These are phyloP conservation scores for Yamadazyma songkhlaensis DNA, from an alignment of 1,139 yeast genomes.

Conservation along the genomic window DNA sequence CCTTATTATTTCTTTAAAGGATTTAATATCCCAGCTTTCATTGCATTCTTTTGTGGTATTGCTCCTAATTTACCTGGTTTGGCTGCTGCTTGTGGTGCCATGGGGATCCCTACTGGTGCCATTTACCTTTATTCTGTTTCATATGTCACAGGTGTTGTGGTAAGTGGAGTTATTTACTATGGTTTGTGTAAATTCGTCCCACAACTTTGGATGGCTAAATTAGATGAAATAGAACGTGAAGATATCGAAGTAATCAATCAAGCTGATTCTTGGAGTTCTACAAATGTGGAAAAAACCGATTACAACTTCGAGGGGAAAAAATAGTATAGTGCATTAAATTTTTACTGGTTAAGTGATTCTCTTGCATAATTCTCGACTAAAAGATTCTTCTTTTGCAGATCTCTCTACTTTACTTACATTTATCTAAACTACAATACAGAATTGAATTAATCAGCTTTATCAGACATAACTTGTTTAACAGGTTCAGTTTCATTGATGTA, in stretches of 20 bases:
- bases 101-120: conserved; percentile 10
- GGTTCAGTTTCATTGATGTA: conserved; percentile 88
- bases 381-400: background rate
- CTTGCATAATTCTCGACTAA: background rate
- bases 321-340: too few species aligned
- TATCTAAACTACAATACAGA: conserved; percentile 1
- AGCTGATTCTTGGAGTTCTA: background rate
- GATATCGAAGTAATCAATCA: background rate
- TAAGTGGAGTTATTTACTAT: conserved; percentile 10
- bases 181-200: conserved; percentile 9
- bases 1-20: conserved; percentile 11
- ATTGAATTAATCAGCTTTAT: conserved; percentile 34
- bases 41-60: conserved; percentile 12
- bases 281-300: too few species aligned
- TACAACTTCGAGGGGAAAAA: too few species aligned
- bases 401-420: background rate
- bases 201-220: conserved; percentile 12
- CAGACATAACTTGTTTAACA: conserved; percentile 82
- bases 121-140: conserved; percentile 11
- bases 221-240: conserved; percentile 8
- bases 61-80: conserved; percentile 14
- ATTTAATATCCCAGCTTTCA: conserved; percentile 12
- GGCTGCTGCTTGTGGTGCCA: conserved; percentile 10
- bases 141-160: conserved; percentile 8
- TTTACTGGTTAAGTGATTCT: too few species aligned